Conservation (phyloP, 495 filamentous ascomycete genomes). For the Penicillium robsamsonii region DNA sequence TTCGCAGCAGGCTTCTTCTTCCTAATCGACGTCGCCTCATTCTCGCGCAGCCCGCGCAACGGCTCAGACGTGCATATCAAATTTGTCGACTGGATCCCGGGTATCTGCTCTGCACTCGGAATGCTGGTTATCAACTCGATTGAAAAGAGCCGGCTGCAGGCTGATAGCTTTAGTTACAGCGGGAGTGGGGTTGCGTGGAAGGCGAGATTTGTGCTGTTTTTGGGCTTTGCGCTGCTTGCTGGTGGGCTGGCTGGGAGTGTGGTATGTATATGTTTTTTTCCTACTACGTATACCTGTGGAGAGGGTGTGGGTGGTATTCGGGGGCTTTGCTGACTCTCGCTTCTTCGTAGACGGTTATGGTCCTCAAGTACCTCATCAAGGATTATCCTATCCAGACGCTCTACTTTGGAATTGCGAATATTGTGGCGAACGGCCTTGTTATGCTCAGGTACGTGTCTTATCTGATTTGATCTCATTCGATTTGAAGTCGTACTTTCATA, state of each 20-base stretch:
- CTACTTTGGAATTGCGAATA: conserved; percentile 91
- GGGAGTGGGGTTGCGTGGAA: conserved; percentile 93
- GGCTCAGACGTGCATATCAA: conserved; percentile 81
- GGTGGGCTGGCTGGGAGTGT: conserved; percentile 92
- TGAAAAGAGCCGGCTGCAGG: conserved; percentile 83
- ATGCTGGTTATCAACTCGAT: conserved; percentile 99
- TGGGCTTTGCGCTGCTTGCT: conserved; percentile 91
- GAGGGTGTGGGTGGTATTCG: background rate
- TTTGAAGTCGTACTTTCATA: conserved; percentile 5
- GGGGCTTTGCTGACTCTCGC: conserved; percentile 8
- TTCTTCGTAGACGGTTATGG: conserved; percentile 64
- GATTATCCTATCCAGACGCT: conserved; percentile 77
- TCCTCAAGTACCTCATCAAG: conserved; percentile 85
- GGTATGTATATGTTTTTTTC: conserved; percentile 32
- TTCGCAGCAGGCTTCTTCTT: conserved; percentile 97
- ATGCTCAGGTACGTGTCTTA: conserved; percentile 71
- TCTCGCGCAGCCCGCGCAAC: conserved; percentile 77
- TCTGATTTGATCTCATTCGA: background rate
- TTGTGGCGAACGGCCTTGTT: conserved; percentile 80
- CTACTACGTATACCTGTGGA: background rate
- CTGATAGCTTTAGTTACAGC: conserved; percentile 83
- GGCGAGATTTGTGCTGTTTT: conserved; percentile 88
- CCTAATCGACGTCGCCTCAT: conserved; percentile 87
- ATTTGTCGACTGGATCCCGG: conserved; percentile 98
- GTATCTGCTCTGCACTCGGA: conserved; percentile 88